phyloP scores from a whole-genome alignment of 2,329 filamentous ascomycete species.

The Chaetomiaceae sp. region DNA sequence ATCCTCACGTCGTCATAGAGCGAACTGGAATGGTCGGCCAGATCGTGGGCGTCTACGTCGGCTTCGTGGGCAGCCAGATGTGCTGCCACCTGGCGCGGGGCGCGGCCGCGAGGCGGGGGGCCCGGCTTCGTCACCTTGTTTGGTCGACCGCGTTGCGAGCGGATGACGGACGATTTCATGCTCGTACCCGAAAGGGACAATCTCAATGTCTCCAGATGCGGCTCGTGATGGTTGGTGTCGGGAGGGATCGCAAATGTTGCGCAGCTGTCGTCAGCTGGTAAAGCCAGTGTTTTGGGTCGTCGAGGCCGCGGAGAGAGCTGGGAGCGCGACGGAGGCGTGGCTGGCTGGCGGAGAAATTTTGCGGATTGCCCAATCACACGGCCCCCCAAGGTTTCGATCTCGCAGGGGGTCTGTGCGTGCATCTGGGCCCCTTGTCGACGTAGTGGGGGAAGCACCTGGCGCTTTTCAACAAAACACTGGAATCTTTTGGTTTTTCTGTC shows the following conservation, averaged over 20 bases:
- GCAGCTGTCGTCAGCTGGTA: constrained; percentile 31
- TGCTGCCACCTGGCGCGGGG: constrained; percentile 24
- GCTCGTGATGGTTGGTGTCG: constrained; percentile 12
- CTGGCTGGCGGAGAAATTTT: constrained; percentile 18
- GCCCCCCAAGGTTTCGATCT: not conserved
- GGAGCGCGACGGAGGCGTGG: constrained; percentile 7
- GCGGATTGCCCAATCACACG: constrained; percentile 17
- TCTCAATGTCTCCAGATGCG: constrained; percentile 9
- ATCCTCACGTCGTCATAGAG: constrained; percentile 24
- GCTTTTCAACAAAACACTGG: no score
- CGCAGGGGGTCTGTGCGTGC: not conserved
- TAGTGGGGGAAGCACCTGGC: no score
- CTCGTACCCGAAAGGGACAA: constrained; percentile 16
- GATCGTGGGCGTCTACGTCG: constrained; percentile 15
- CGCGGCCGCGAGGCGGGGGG: constrained; percentile 28
- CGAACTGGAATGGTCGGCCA: constrained; percentile 26
- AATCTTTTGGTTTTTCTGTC: no score
- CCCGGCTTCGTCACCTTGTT: constrained; percentile 43
- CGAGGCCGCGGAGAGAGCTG: constrained; percentile 15
- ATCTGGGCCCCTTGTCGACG: not conserved
- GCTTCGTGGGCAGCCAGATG: constrained; percentile 19
- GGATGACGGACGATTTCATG: constrained; percentile 25
- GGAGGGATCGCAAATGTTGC: constrained; percentile 17
- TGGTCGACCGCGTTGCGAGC: constrained; percentile 36
- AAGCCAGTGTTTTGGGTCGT: constrained; percentile 16